Evolutionary conservation across 1,284 basidiomycete species (phyloP).

Genomic region (Vanrija humicola): DNA sequence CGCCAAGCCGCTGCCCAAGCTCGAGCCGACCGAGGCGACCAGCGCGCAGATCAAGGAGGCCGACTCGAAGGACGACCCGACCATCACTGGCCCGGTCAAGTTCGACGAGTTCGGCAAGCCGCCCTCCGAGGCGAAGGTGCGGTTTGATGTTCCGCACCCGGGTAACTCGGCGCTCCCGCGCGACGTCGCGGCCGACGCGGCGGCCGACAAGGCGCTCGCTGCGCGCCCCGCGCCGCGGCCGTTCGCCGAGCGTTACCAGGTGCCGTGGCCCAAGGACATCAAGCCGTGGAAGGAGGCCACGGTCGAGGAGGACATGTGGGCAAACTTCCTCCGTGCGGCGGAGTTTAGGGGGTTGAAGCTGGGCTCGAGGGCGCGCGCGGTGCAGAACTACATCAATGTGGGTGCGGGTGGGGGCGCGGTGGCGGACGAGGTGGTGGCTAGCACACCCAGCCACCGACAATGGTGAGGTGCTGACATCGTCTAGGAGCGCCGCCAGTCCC

Average conservation of each 20-base stretch:
- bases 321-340: conserved; percentile 25
- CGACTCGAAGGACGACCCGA: conserved; percentile 13
- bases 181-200: no score
- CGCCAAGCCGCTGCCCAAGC: conserved; percentile 57
- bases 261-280: conserved; percentile 47
- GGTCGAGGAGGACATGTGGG: conserved; percentile 55
- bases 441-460: background rate
- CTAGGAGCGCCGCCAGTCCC: conserved; percentile 65
- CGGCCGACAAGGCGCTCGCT: background rate
- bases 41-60: background rate
- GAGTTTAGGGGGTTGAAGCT: conserved; percentile 14
- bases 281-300: conserved; percentile 63
- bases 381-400: conserved; percentile 53
- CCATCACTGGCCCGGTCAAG: conserved; percentile 14
- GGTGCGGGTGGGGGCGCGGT: conserved; percentile 15
- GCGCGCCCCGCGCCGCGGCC: conserved; percentile 2
- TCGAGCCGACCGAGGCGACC: background rate
- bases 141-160: background rate
- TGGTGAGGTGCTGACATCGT: background rate
- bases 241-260: conserved; percentile 27
- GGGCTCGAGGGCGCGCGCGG: conserved; percentile 21
- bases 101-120: conserved; percentile 5
- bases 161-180: conserved; percentile 2
- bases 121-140: no score
- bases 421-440: no score